Evolutionary conservation across 345 rosid genomes (phyloP), one percentile per base, ranked within the genome.

Genomic region (Cardiospermum halicacabum): DNA sequence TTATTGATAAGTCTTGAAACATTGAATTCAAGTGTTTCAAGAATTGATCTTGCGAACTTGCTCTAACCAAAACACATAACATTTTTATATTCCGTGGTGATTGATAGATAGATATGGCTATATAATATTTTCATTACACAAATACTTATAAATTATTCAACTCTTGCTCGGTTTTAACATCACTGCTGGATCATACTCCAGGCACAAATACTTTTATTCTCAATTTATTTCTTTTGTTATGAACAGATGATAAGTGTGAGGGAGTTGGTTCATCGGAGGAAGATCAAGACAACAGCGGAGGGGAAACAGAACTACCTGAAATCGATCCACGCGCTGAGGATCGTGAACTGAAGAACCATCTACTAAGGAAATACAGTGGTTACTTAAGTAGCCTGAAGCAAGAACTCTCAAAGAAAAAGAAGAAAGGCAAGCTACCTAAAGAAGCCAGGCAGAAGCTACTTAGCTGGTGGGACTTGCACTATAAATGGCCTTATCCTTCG

Each of bases 401-500:
- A 65, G 97, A 94, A 64, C 89, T 94, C 30, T 94, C 99, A 51
- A 94, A 94, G 91, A 94, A 94, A 72, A 94, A 87, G 80, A 94
- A 94, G 89, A 94, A 94, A 81, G 99, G 99, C 9, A 94, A 94
- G 71, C 84, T 94, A 42, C 99, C 99, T 1, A 94, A 94, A 81
- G 99, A 94, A 75, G 99, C 97, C 57, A 83, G 99, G 75, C 97
- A 94, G 80, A 94, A 91, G 84, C 87, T 94, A 56, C 97, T 94
- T 34, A 83, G 77, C 63, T 94, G 99, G 99, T 94, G 99, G 99
- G 99, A 91, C 74, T 72, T 94, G 28, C 99, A 94, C 75, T 94
- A 94, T 80, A 91, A 94, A 76, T 94, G 99, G 99, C 99, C 99
- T 4, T 94, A 94, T 74, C 99, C 99, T 62, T 91, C 99, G 61